Conservation (phyloP, 805 yeast genomes). For the Priceomyces medius region DNA sequence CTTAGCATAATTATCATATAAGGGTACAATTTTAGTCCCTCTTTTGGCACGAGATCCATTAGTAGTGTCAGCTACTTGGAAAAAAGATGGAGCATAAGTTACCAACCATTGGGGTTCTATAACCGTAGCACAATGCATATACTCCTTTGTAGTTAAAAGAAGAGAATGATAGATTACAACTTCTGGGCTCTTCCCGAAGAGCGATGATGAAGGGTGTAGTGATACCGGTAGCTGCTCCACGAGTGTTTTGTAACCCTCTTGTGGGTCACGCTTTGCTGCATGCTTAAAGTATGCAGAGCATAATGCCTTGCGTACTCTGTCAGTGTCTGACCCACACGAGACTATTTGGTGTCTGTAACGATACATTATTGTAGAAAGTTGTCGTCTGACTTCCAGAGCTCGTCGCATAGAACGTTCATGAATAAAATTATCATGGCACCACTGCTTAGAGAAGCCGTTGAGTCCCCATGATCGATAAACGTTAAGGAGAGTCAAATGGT, state of each 20-base stretch:
- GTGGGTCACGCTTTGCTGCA: constrained; percentile 59
- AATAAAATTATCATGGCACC: constrained; percentile 81
- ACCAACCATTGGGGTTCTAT: constrained; percentile 81
- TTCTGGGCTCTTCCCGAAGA: constrained; percentile 63
- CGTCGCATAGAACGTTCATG: constrained; percentile 75
- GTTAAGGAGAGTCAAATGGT: constrained; percentile 80
- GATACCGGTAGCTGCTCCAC: constrained; percentile 71
- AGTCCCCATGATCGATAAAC: constrained; percentile 75
- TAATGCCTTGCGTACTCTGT: constrained; percentile 56
- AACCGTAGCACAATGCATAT: constrained; percentile 85
- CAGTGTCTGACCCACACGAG: constrained; percentile 57
- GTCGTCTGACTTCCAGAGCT: constrained; percentile 79
- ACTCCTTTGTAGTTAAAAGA: constrained; percentile 81
- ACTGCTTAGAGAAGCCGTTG: constrained; percentile 52
- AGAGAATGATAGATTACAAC: constrained; percentile 81
- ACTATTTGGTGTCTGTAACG: constrained; percentile 43
- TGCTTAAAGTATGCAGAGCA: constrained; percentile 70
- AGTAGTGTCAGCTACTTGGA: constrained; percentile 57
- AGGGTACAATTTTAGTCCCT: constrained; percentile 69
- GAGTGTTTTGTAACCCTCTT: constrained; percentile 56
- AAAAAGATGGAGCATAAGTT: constrained; percentile 70
- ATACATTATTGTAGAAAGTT: constrained; percentile 57
- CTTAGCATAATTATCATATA: constrained; percentile 57
- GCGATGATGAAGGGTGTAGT: constrained; percentile 83
- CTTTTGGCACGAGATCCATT: constrained; percentile 51